A percentile compares a stretch with the other conserved stretches of the same genome.
Evolutionary conservation across 2,329 filamentous ascomycete species (phyloP).

Genomic region (Arthrobotrys megalospora): DNA sequence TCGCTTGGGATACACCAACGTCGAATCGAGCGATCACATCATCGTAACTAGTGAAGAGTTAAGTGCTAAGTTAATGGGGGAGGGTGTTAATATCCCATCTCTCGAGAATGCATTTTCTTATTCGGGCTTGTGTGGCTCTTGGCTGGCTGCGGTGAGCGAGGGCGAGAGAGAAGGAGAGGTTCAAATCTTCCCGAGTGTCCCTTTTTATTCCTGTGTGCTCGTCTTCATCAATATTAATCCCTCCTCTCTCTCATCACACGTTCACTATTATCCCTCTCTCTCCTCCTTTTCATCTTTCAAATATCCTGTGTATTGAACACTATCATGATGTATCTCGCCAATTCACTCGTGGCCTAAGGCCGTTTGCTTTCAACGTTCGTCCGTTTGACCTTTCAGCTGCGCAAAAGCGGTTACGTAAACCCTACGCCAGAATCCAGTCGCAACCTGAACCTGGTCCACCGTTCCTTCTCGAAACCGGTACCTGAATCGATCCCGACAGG

Average conservation of each 20-base stretch:
- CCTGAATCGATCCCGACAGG: conserved; percentile 1
- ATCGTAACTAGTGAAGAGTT: conserved; percentile 1
- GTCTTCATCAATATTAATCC: neutral
- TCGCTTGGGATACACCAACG: conserved; percentile 21
- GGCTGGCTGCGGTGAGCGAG: conserved; percentile 6
- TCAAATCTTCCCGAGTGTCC: conserved; percentile 10
- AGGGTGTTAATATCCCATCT: conserved; percentile 13
- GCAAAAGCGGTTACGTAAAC: conserved; percentile 40
- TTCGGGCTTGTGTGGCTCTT: conserved; percentile 5
- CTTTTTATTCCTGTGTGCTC: conserved; percentile 7
- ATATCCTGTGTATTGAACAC: neutral
- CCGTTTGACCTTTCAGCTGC: neutral
- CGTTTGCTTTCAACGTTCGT: conserved; percentile 5
- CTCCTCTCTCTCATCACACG: neutral
- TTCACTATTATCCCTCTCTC: neutral
- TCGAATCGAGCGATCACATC: conserved; percentile 40
- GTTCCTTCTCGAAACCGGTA: conserved; percentile 17
- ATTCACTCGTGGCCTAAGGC: conserved; percentile 5
- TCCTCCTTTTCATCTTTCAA: neutral
- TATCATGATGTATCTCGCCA: conserved; percentile 3
- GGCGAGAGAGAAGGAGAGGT: conserved; percentile 5
- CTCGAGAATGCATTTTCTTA: conserved; percentile 27
- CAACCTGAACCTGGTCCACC: neutral
- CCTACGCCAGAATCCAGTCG: conserved; percentile 13
- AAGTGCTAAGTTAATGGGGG: neutral